phyloP scores from a whole-genome alignment of 75 land plant genomes.

The Picea sitchensis region DNA sequence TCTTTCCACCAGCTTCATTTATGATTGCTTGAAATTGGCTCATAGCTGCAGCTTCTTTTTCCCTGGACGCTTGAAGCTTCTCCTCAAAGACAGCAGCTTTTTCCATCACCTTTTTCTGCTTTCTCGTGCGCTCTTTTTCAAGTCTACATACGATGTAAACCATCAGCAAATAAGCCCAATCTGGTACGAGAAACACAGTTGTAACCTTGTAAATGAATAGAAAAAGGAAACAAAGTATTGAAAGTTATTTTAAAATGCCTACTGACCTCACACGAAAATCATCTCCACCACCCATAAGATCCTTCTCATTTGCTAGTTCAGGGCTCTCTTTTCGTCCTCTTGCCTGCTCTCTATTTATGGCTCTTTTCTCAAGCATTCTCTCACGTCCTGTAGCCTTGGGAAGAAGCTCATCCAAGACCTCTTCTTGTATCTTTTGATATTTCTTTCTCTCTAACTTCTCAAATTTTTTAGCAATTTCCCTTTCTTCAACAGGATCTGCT shows the following conservation, averaged over 20 bases:
- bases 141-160: slow-evolving; percentile 21
- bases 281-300: slow-evolving; percentile 52
- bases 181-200: not conserved
- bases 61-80: slow-evolving; percentile 32
- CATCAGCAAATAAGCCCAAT: slow-evolving; percentile 3
- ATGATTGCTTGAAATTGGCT: slow-evolving; percentile 36
- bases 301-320: slow-evolving; percentile 31
- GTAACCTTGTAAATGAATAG: not conserved
- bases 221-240: not conserved
- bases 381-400: slow-evolving; percentile 51
- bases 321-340: slow-evolving; percentile 47
- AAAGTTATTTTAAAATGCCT: not conserved
- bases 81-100: slow-evolving; percentile 26
- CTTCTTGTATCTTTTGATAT: slow-evolving; percentile 39
- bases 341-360: slow-evolving; percentile 29
- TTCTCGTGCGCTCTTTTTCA: slow-evolving; percentile 36
- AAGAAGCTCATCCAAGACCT: slow-evolving; percentile 37
- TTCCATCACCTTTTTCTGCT: slow-evolving; percentile 32
- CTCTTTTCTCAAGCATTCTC: slow-evolving; percentile 38
- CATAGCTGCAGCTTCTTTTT: slow-evolving; percentile 47
- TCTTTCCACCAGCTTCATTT: slow-evolving; percentile 47
- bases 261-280: slow-evolving; percentile 37
- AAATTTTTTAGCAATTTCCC: slow-evolving; percentile 20
- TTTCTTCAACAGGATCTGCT: slow-evolving; percentile 32
- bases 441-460: slow-evolving; percentile 38